Conservation (phyloP, 2,329 filamentous ascomycete species). For the Cryphonectria parasitica region DNA sequence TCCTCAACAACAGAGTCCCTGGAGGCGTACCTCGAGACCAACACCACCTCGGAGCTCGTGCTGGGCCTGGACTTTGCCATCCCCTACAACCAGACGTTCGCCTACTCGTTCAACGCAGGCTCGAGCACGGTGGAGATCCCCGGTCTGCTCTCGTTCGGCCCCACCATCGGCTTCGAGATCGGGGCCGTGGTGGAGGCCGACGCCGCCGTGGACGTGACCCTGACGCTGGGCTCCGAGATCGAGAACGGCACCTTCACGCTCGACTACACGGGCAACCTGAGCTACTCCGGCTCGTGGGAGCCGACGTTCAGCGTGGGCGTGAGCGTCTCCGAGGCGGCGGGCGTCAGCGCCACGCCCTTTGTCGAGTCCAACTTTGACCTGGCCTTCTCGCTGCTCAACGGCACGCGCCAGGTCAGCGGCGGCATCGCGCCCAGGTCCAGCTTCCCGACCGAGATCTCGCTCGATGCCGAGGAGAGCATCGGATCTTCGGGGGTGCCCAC, state of each 20-base stretch:
- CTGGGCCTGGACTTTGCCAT: conserved; percentile 40
- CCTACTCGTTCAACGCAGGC: conserved; percentile 44
- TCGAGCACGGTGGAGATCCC: conserved; percentile 46
- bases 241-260: conserved; percentile 35
- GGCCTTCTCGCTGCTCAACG: conserved; percentile 34
- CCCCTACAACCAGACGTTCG: conserved; percentile 40
- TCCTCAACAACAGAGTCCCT: conserved; percentile 38
- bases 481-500: conserved; percentile 35
- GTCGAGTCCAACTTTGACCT: conserved; percentile 32
- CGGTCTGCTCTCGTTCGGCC: conserved; percentile 40
- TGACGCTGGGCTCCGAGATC: conserved; percentile 31
- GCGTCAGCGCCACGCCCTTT: conserved; percentile 33
- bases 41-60: conserved; percentile 43
- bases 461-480: conserved; percentile 32
- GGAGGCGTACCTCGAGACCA: conserved; percentile 48
- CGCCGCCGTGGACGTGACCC: conserved; percentile 34
- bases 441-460: conserved; percentile 35
- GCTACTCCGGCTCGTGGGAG: conserved; percentile 29
- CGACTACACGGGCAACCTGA: conserved; percentile 36
- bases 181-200: conserved; percentile 41
- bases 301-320: conserved; percentile 30
- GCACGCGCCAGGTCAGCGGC: conserved; percentile 34
- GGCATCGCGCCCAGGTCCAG: conserved; percentile 35
- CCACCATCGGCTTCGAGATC: conserved; percentile 43
- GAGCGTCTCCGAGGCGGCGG: conserved; percentile 32